Conservation (phyloP, 495 filamentous ascomycete species). For the Annulohypoxylon nitens region DNA sequence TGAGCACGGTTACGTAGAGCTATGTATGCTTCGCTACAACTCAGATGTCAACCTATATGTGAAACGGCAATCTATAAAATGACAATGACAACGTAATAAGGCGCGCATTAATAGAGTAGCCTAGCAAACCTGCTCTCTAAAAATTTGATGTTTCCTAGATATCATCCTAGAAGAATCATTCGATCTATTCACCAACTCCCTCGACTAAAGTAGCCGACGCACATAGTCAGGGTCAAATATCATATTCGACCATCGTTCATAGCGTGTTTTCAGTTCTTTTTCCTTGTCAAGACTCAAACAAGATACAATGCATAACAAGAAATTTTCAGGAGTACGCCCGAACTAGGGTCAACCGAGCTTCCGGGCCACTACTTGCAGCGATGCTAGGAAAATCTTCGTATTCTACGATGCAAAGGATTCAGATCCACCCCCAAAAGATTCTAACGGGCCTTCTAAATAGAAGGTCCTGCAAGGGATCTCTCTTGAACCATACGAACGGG, state of each 20-base stretch:
- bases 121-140: slow-evolving; percentile 1
- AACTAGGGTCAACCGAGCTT: slow-evolving; percentile 19
- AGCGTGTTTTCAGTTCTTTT: neutral
- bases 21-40: neutral
- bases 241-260: neutral
- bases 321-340: slow-evolving; percentile 16
- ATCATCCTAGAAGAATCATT: slow-evolving; percentile 1
- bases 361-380: slow-evolving; percentile 13
- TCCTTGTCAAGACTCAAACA: no score
- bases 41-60: slow-evolving; percentile 17
- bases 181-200: slow-evolving; percentile 1
- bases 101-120: neutral
- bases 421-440: slow-evolving; percentile 5
- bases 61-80: slow-evolving; percentile 20
- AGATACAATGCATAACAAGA: neutral
- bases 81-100: neutral
- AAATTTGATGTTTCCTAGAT: neutral
- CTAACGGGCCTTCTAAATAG: slow-evolving; percentile 3
- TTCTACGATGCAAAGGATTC: slow-evolving; percentile 3
- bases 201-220: neutral
- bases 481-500: slow-evolving; percentile 8
- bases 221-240: neutral
- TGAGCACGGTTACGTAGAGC: no score
- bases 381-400: neutral
- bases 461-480: slow-evolving; percentile 12